Percentiles rank a stretch among this genome's conserved stretches.
Evolutionary conservation across 2,329 filamentous ascomycete genomes (phyloP).

Genomic region (Cucurbitaria berberidis): DNA sequence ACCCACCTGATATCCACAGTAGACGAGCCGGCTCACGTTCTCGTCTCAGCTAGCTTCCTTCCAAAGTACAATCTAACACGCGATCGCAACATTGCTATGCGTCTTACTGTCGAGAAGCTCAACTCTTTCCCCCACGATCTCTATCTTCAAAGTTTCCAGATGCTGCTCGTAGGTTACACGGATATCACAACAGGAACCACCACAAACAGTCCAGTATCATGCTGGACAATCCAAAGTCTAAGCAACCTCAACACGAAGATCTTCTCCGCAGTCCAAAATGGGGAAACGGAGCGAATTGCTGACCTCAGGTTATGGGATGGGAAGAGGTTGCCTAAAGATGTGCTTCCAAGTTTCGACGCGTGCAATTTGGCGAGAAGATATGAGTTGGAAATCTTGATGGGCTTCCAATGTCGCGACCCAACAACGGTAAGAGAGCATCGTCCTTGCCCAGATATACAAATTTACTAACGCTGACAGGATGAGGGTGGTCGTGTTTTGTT

Average conservation of each 20-base stretch:
- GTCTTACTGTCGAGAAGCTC: slow-evolving; percentile 8
- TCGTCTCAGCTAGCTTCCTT: slow-evolving; percentile 9
- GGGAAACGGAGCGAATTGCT: slow-evolving; percentile 3
- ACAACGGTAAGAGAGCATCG: neutral
- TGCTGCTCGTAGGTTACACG: slow-evolving; percentile 21
- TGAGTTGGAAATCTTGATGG: slow-evolving; percentile 21
- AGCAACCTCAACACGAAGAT: slow-evolving; percentile 16
- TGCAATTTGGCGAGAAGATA: slow-evolving; percentile 23
- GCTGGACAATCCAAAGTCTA: slow-evolving; percentile 21
- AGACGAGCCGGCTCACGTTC: neutral
- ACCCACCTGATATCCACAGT: neutral
- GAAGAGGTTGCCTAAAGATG: slow-evolving; percentile 2
- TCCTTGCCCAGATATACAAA: neutral
- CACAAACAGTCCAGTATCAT: slow-evolving; percentile 9
- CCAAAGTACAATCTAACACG: slow-evolving; percentile 6
- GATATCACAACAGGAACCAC: slow-evolving; percentile 11
- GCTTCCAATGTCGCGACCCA: slow-evolving; percentile 16
- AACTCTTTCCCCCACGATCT: slow-evolving; percentile 4
- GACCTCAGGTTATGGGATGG: slow-evolving; percentile 11
- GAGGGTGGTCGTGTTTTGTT: slow-evolving; percentile 16
- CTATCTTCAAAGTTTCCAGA: slow-evolving; percentile 21
- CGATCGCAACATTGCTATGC: slow-evolving; percentile 10
- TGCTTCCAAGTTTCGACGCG: slow-evolving; percentile 15
- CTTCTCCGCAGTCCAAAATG: neutral
- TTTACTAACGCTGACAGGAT: neutral